These are phyloP conservation scores for Ambrosia hybrid DNA, from an alignment of 140 eudicot species.

Conservation along the genomic window DNA sequence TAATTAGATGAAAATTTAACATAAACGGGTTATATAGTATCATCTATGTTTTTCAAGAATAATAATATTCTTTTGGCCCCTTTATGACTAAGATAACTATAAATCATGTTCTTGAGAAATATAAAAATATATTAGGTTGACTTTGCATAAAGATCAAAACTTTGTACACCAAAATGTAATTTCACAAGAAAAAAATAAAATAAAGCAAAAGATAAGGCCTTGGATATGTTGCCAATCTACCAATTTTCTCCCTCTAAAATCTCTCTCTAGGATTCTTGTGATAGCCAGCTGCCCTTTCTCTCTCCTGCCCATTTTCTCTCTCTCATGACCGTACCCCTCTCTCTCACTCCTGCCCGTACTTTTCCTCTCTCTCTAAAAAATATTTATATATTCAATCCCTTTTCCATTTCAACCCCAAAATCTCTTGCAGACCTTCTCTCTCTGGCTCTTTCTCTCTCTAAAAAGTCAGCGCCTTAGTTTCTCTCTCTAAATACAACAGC, in stretches of 20 bases:
- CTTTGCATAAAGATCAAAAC: slow-evolving; percentile 6
- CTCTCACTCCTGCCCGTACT: slow-evolving; percentile 36
- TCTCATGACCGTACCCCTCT: slow-evolving; percentile 23
- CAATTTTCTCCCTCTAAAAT: slow-evolving; percentile 1
- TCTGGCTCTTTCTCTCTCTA: slow-evolving; percentile 26
- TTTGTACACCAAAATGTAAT: slow-evolving; percentile 24
- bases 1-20: too few species aligned
- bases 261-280: slow-evolving; percentile 42
- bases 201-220: slow-evolving; percentile 5
- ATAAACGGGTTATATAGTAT: too few species aligned
- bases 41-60: too few species aligned
- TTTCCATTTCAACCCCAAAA: slow-evolving; percentile 40
- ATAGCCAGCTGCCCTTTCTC: slow-evolving; percentile 41
- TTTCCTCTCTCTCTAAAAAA: slow-evolving; percentile 25
- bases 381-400: slow-evolving; percentile 28
- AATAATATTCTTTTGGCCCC: too few species aligned
- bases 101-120: not conserved
- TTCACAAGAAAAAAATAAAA: slow-evolving; percentile 8
- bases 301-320: slow-evolving; percentile 30
- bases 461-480: slow-evolving; percentile 58
- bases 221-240: not conserved
- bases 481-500: slow-evolving; percentile 4
- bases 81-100: not conserved
- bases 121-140: not conserved
- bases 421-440: not conserved